Evolutionary conservation across 768 basidiomycete genomes (phyloP), one percentile per base, ranked within the genome.

Genomic region (Hericium erinaceus): DNA sequence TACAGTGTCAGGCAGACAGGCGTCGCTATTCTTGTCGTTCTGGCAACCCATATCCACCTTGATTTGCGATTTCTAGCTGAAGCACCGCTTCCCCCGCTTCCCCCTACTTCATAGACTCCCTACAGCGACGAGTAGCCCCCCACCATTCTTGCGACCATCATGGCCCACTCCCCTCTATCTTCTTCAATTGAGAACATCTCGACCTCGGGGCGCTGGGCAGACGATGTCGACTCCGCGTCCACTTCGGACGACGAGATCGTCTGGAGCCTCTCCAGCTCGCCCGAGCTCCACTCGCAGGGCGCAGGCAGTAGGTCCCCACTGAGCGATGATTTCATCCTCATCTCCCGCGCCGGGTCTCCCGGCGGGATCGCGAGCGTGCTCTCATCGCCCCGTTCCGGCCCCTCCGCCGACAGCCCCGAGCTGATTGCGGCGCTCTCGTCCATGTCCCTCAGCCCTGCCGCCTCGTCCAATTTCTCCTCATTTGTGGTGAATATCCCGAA

Each of bases 171-270:
- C n/a, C 44, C 44, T 3, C 44, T 46, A n/a, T 46, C 44, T 4
- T 56, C 48, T 39, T 56, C 52, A 37, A 38, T 57, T 16, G 48
- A 54, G 48, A 56, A 54, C 46, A 37, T 40, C 57, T 37, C 53
- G n/a, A 58, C 57, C 57, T 53, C 58, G 39, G 60, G 58, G 39
- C 44, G 44, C 13, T 46, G 44, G 44, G 44, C 44, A 2, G 44
- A 46, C 44, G 33, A 33, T 33, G 39, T 26, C 28, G 37, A 40
- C 13, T 56, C 62, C 38, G 62, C 60, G 52, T 55, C 48, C 12
- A 38, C 60, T 39, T 79, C 77, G 0, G 81, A 80, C 62, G 82
- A 84, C 60, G 80, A 83, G 65, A 79, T 84, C 48, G 77, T 83
- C n/a, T 46, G 44, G 44, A 18, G n/a, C 44, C n/a, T 46, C 44